phyloP scores from a whole-genome alignment of 2,329 filamentous ascomycete species.

The Colletotrichum euphorbiae region DNA sequence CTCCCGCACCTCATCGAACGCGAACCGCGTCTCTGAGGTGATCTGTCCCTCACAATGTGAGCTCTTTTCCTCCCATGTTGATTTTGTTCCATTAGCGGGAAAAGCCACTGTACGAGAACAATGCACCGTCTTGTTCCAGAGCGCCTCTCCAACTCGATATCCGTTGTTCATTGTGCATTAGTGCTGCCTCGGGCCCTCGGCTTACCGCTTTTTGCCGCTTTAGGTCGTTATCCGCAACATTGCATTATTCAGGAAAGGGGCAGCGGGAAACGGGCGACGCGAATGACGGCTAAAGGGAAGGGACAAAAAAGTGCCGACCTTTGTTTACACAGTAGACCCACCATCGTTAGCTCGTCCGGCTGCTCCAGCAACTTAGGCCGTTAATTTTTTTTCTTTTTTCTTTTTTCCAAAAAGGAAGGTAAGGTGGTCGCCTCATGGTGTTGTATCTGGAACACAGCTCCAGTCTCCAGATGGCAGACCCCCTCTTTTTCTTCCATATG shows the following conservation, averaged over 20 bases:
- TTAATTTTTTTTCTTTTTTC: no score
- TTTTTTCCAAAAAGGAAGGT: no score
- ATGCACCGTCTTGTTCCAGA: constrained; percentile 34
- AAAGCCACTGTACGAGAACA: constrained; percentile 1
- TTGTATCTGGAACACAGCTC: constrained; percentile 36
- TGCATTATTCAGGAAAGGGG: constrained; percentile 15
- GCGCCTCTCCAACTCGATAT: constrained; percentile 7
- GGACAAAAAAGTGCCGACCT: background rate
- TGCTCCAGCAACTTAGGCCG: constrained; percentile 24
- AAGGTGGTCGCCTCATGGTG: no score
- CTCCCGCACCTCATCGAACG: background rate
- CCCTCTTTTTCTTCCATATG: constrained; percentile 10
- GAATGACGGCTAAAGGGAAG: background rate
- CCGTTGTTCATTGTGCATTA: constrained; percentile 22
- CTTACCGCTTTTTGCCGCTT: constrained; percentile 28
- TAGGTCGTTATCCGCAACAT: constrained; percentile 12
- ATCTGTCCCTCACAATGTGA: background rate
- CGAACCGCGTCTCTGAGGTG: constrained; percentile 3
- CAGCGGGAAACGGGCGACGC: background rate
- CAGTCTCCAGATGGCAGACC: constrained; percentile 6
- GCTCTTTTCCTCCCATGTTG: background rate
- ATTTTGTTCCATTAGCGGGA: background rate
- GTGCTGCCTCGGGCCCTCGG: background rate
- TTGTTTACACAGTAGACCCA: constrained; percentile 12
- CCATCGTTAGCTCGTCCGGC: constrained; percentile 15